Evolutionary conservation across 2,329 filamentous ascomycete genomes (phyloP), one percentile per base, ranked within the genome.

Genomic region (Penicillium capsulatum): DNA sequence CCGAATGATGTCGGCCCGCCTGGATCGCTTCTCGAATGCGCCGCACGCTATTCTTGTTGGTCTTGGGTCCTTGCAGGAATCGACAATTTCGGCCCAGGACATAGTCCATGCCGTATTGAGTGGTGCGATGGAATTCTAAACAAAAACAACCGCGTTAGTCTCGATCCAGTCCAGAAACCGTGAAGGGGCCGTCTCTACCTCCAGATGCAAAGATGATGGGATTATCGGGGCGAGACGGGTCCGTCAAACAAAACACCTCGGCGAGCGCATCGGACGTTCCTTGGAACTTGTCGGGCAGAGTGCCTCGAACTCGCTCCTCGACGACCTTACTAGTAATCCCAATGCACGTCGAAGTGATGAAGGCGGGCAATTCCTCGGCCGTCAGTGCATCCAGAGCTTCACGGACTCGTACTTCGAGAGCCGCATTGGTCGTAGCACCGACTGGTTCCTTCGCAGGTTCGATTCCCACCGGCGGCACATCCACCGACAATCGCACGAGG

Each of bases 151-250:
- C 4, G 31, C 22, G 13, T 6, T 16, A 5, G 27, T n/a, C 7
- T 3, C 31, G 13, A 17, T 14, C 13, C 1, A 15, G n/a, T 24
- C 22, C 22, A 17, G 7, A 0, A 1, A 17, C 4, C 4, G 6
- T n/a, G 5, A n/a, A 14, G 10, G n/a, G n/a, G n/a, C 19, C 17
- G 11, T 2, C 26, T 61, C 22, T 57, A 83, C 81, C 81, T 72
- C 86, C 81, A 5, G 82, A 87, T 4, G 83, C 81, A 63, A 88
- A 86, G 1, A 87, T 78, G 44, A 88, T 84, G 1, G 84, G 84
- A 55, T 87, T 87, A 48, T 87, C 85, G 2, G 74, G 69, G 41
- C 83, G 70, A 1, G 81, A 84, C 8, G 84, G 83, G 59, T 89
- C 85, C 0, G 82, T 85, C 37, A 89, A 60, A 58, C 84, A 89